Conservation (phyloP, 768 basidiomycete species). For the Tricholoma sp. region DNA sequence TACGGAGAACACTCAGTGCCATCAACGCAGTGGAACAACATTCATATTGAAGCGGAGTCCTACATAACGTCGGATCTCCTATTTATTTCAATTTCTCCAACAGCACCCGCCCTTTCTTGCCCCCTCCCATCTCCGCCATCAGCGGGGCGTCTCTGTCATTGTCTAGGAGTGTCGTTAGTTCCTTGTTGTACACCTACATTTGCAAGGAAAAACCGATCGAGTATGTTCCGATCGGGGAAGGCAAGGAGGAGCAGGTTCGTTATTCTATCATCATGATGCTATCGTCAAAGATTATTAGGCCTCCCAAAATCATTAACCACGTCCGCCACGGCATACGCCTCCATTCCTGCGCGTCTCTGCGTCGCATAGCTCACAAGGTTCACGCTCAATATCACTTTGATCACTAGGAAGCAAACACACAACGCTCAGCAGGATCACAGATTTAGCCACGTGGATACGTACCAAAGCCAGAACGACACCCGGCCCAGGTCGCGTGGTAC, state of each 20-base stretch:
- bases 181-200: slow-evolving; percentile 71
- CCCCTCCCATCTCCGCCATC: slow-evolving; percentile 67
- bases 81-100: slow-evolving; percentile 91
- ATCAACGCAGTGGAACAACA: too few species aligned
- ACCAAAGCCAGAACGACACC: slow-evolving; percentile 83
- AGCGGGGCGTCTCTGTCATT: slow-evolving; percentile 57
- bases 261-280: slow-evolving; percentile 27
- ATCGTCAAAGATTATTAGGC: too few species aligned
- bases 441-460: slow-evolving; percentile 20
- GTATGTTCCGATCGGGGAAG: not conserved
- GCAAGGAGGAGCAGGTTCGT: too few species aligned
- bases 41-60: too few species aligned
- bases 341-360: slow-evolving; percentile 69
- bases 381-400: slow-evolving; percentile 90
- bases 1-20: too few species aligned
- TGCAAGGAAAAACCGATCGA: not conserved
- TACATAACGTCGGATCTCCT: too few species aligned
- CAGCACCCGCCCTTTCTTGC: slow-evolving; percentile 58
- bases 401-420: slow-evolving; percentile 55
- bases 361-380: slow-evolving; percentile 83
- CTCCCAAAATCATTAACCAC: slow-evolving; percentile 82
- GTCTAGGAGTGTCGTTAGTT: slow-evolving; percentile 69
- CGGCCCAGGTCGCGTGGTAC: slow-evolving; percentile 59
- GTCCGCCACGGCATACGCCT: slow-evolving; percentile 68
- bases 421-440: not conserved